Base-by-base conservation (phyloP, 2,329 filamentous ascomycete genomes). In the Ophiosphaerella korrae region DNA sequence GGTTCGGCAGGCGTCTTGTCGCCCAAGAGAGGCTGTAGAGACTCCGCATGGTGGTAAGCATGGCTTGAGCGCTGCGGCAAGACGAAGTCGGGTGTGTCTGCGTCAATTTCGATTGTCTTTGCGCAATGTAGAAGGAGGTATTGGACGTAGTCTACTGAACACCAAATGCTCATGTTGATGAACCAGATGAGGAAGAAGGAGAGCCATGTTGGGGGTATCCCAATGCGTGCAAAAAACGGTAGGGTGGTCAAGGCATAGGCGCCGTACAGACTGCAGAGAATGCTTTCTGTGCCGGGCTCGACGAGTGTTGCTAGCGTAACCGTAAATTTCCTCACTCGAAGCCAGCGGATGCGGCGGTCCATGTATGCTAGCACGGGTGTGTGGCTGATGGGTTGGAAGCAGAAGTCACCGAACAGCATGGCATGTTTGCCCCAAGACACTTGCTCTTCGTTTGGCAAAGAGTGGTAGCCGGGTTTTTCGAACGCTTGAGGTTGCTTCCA, bases 271-370 rank as follows among this genome's bases (percentile, higher is more conserved):
- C 88, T 91, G 74, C 92, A 97, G 0, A 97, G 70, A 31, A 99
- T 82, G 24, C 88, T 88, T 73, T 99, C 94, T 0, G 95, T 92
- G 2, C 92, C 92, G 0, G 93, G 94, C 70, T 99, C 94, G 2
- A 97, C 90, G 1, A 97, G 78, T 0, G 95, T 97, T 0, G 94
- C 95, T 0, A 88, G 79, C 1, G 90, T 82, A 12, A 99, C 94
- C 0, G 93, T 97, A 78, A 91, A 97, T 73, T 99, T 99, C 39
- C 94, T 82, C 1, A 96, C 95, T 5, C 94, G 85, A 21, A 97
- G 79, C 94, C 94, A 99, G 44, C 94, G 84, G 3, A 92, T 87
- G 21, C 94, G 84, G 11, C 94, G 86, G 5, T 87, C 88, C 39
- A 90, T 82, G 68, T 96, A 97, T 24, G 89, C 87, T 3, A 72